These are phyloP conservation scores for Pseudisothecium myosuroides DNA, from an alignment of 225 moss, liverwort and hornwort genomes.

Conservation along the genomic window DNA sequence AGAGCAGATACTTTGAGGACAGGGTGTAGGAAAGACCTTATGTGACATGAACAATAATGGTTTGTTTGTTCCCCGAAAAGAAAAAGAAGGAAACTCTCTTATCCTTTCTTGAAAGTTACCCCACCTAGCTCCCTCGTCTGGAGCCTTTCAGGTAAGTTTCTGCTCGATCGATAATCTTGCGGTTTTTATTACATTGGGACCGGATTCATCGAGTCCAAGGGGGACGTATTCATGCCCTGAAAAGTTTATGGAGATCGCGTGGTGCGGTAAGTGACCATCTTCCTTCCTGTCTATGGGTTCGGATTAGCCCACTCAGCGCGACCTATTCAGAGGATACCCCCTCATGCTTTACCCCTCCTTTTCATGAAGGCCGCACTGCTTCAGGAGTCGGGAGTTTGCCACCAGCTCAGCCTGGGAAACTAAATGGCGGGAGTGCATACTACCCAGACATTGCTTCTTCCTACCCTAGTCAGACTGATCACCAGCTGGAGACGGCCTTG, in stretches of 20 bases:
- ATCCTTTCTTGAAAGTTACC: slow-evolving; percentile 19
- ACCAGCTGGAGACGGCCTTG: slow-evolving; percentile 64
- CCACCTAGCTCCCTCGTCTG: slow-evolving; percentile 28
- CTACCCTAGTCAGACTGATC: slow-evolving; percentile 71
- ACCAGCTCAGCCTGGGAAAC: slow-evolving; percentile 59
- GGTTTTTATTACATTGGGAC: slow-evolving; percentile 21
- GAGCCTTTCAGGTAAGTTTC: slow-evolving; percentile 56
- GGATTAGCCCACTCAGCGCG: slow-evolving; percentile 39
- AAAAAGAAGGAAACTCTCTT: slow-evolving; percentile 1
- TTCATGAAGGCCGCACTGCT: slow-evolving; percentile 92
- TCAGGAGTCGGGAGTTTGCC: slow-evolving; percentile 93
- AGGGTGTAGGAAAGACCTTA: slow-evolving; percentile 27
- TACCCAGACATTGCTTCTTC: slow-evolving; percentile 65
- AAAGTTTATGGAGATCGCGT: slow-evolving; percentile 5
- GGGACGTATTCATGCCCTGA: not conserved
- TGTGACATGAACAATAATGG: slow-evolving; percentile 32
- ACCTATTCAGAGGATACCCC: slow-evolving; percentile 35
- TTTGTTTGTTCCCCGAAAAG: slow-evolving; percentile 13
- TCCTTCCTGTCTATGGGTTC: slow-evolving; percentile 36
- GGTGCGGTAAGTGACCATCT: slow-evolving; percentile 51
- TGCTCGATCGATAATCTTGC: slow-evolving; percentile 34
- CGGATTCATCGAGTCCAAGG: not conserved
- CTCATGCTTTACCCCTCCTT: slow-evolving; percentile 64
- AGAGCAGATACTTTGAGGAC: slow-evolving; percentile 25
- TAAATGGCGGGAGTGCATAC: slow-evolving; percentile 71